A percentile compares a stretch with the other conserved stretches of the same genome.
phyloP scores from a whole-genome alignment of 1,284 basidiomycete genomes.

The Cutaneotrichosporon sp. region DNA sequence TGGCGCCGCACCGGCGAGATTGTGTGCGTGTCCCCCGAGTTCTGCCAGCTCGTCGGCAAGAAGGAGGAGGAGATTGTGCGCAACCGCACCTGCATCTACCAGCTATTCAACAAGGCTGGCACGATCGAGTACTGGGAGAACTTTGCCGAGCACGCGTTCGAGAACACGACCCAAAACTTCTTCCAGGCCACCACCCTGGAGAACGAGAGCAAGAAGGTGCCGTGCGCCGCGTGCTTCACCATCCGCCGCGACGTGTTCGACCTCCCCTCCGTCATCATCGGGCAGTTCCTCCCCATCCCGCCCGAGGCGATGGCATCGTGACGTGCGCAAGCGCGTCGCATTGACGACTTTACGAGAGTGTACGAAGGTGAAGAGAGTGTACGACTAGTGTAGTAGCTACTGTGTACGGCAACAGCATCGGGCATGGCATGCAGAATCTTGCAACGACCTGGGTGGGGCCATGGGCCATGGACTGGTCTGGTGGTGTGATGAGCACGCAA shows the following conservation, averaged over 20 bases:
- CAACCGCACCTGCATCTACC: constrained; percentile 80
- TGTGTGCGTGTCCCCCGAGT: constrained; percentile 93
- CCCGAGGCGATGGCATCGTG: constrained; percentile 17
- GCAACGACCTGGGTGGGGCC: neutral
- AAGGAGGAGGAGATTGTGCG: constrained; percentile 77
- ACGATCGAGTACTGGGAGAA: constrained; percentile 95
- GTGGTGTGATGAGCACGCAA: no score
- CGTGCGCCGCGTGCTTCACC: constrained; percentile 80
- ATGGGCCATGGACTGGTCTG: no score
- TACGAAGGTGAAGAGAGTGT: no score
- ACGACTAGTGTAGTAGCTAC: constrained; percentile 6
- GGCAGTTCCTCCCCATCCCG: constrained; percentile 57
- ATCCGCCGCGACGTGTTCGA: constrained; percentile 73
- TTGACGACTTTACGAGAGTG: constrained; percentile 2
- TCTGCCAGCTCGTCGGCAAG: constrained; percentile 91
- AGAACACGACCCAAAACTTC: constrained; percentile 92
- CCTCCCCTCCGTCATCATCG: constrained; percentile 78
- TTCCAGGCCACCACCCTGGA: constrained; percentile 81
- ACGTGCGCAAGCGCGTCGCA: neutral
- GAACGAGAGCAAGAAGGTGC: constrained; percentile 55
- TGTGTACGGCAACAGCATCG: constrained; percentile 5
- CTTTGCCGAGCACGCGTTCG: constrained; percentile 91
- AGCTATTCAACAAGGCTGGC: constrained; percentile 86
- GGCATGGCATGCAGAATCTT: neutral
- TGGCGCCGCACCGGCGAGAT: constrained; percentile 98